Conservation (phyloP, 129 eudicot genomes). For the Escallonia herrerae region DNA sequence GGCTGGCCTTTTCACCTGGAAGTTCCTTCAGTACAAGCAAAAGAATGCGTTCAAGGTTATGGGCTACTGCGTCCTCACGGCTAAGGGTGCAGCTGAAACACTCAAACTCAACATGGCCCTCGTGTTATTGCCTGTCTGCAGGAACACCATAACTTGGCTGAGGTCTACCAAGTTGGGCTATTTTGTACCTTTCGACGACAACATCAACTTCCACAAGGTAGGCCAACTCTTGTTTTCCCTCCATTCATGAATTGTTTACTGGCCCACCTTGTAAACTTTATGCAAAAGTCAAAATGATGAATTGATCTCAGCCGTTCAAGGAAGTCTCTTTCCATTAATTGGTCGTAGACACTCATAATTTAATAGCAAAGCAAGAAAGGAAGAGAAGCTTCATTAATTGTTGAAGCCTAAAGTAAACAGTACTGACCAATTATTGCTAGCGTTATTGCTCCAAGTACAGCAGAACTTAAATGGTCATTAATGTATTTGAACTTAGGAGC, state of each 20-base stretch:
- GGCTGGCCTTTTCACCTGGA: conserved; percentile 81
- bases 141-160: conserved; percentile 94
- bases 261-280: neutral
- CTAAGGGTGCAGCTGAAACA: conserved; percentile 98
- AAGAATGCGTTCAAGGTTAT: conserved; percentile 69
- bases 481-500: no score
- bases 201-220: conserved; percentile 99
- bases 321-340: neutral
- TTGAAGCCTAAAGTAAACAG: no score
- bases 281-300: neutral
- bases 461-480: no score
- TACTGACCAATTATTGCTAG: no score
- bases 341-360: no score
- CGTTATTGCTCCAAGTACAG: no score
- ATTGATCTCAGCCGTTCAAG: neutral
- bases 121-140: conserved; percentile 79
- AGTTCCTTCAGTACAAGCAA: conserved; percentile 72
- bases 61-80: conserved; percentile 93
- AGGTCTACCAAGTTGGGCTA: conserved; percentile 68
- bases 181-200: conserved; percentile 85
- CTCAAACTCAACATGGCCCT: conserved; percentile 93
- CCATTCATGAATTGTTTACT: neutral
- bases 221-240: conserved; percentile 2
- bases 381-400: no score
- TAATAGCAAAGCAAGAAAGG: no score